Base-by-base conservation (phyloP, 257 asterid species). In the Solanum neorickii region DNA sequence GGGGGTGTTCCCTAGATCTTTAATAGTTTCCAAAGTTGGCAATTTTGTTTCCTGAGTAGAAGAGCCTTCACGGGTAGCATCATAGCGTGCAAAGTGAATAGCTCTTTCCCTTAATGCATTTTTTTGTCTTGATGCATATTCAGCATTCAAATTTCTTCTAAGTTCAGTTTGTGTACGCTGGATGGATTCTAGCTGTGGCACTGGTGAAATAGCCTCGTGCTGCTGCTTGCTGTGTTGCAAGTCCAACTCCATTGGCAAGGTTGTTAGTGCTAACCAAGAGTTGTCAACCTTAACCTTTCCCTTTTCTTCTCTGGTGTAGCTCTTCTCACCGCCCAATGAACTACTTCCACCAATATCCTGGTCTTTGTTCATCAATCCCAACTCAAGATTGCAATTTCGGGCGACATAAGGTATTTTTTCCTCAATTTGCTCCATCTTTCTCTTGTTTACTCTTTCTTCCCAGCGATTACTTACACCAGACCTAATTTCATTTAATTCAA, bases 381-480 rank as follows among this genome's bases (percentile, higher is more conserved):
- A 83, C 69, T 91, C 92, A 83, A 91, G 92, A 86, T 80, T 88
- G 82, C 88, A 68, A 85, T 82, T 60, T n/a, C 78, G 11, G 72
- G 62, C 1, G 33, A 68, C 87, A 84, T 16, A n/a, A 60, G 82
- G 85, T 87, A 59, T 47, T 65, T 66, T 87, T 15, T 83, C 59
- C 78, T 86, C 93, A 37, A 86, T 66, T 74, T 83, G 87, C 86
- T 91, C 90, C 49, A 86, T 89, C 37, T 74, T 88, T 72, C 86
- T 90, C 29, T 72, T 86, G 87, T 56, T 78, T 39, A 86, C 46
- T 82, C 90, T 87, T 59, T 91, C 95, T 72, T 89, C 95, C 9
- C 93, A 95, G 88, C 87, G 89, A 20, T 90, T 95, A 86, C 93
- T 90, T 59, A 89, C 94, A 88, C 92, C 96, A 1, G 95, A 94